Conservation (phyloP, 2,329 filamentous ascomycete genomes). For the Coniella lustricola region DNA sequence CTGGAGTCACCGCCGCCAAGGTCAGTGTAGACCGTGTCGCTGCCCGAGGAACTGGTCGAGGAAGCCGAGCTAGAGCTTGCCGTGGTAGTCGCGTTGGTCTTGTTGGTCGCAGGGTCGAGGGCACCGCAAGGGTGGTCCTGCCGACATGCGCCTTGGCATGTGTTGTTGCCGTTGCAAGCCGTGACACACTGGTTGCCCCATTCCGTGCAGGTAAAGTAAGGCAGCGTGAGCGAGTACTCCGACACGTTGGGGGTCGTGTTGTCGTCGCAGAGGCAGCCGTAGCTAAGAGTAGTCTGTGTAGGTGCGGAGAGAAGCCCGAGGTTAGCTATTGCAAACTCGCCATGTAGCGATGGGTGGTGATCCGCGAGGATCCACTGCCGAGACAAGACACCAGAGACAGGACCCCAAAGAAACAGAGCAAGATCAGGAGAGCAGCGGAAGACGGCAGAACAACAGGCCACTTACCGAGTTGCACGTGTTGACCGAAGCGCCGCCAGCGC, state of each 20-base stretch:
- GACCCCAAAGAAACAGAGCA: no score
- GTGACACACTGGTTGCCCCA: constrained; percentile 63
- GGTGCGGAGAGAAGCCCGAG: background rate
- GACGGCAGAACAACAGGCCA: no score
- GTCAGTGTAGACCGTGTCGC: constrained; percentile 32
- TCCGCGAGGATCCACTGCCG: no score
- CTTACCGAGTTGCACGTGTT: constrained; percentile 65
- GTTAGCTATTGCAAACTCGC: no score
- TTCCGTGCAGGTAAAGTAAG: constrained; percentile 68
- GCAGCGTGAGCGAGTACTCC: constrained; percentile 71
- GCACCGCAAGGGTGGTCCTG: constrained; percentile 68
- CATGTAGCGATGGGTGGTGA: no score
- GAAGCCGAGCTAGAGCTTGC: constrained; percentile 28
- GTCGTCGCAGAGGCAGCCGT: constrained; percentile 65
- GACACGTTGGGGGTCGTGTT: constrained; percentile 62
- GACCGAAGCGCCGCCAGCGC: constrained; percentile 41
- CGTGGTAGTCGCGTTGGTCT: constrained; percentile 42
- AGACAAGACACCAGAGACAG: no score
- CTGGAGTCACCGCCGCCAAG: constrained; percentile 19
- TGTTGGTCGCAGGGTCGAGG: constrained; percentile 52
- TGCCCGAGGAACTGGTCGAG: constrained; percentile 26
- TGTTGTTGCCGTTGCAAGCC: constrained; percentile 47
- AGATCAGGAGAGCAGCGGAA: no score
- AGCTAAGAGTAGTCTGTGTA: constrained; percentile 55
- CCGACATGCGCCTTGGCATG: constrained; percentile 56